Evolutionary conservation across 1,139 yeast species (phyloP).

Genomic region (Kodamaea fungicola): DNA sequence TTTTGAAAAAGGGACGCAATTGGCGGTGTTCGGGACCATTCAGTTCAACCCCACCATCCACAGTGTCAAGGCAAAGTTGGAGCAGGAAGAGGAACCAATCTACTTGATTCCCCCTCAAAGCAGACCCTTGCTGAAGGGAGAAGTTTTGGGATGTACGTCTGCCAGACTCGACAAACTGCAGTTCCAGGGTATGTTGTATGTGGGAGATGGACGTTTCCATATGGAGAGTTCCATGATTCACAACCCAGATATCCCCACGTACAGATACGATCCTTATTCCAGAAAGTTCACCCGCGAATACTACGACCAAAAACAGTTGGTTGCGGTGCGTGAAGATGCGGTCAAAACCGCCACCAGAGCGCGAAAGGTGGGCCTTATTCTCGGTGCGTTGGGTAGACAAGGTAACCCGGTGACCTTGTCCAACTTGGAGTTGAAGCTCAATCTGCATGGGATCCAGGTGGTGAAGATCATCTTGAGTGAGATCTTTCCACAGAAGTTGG

Average conservation of each 20-base stretch:
- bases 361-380: conserved; percentile 71
- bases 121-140: conserved; percentile 91
- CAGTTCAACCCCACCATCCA: conserved; percentile 96
- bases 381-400: conserved; percentile 97
- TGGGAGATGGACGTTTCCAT: conserved; percentile 97
- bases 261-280: conserved; percentile 90
- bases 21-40: conserved; percentile 90
- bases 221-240: conserved; percentile 96
- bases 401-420: conserved; percentile 80
- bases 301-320: conserved; percentile 83
- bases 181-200: conserved; percentile 76
- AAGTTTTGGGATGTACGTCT: conserved; percentile 94
- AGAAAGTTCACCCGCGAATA: conserved; percentile 85
- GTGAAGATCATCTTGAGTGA: conserved; percentile 86
- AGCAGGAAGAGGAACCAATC: conserved; percentile 47
- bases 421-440: conserved; percentile 54
- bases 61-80: conserved; percentile 60
- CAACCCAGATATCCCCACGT: conserved; percentile 90
- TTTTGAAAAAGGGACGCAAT: conserved; percentile 56
- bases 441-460: conserved; percentile 57
- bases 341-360: conserved; percentile 54
- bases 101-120: conserved; percentile 85
- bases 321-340: conserved; percentile 71
- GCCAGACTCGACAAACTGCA: conserved; percentile 65
- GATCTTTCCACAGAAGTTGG: conserved; percentile 86